Conservation (phyloP, 768 basidiomycete species). For the Agaricus sinodeliciosus region DNA sequence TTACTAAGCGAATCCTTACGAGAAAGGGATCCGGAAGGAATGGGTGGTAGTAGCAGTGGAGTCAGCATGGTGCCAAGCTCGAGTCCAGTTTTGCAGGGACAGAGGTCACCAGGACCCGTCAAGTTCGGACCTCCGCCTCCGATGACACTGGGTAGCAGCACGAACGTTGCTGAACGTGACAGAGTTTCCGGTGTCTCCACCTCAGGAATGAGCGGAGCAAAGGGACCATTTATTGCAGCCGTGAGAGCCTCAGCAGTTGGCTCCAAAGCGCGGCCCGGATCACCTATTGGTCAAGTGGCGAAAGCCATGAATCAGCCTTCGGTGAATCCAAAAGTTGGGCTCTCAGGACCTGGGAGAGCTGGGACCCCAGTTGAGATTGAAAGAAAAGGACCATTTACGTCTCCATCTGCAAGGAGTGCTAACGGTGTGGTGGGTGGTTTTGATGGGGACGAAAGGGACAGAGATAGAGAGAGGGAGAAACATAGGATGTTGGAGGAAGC, state of each 20-base stretch:
- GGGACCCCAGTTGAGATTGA: constrained; percentile 13
- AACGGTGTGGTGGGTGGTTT: neutral
- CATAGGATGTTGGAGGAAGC: neutral
- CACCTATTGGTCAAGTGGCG: constrained; percentile 20
- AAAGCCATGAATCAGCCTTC: constrained; percentile 16
- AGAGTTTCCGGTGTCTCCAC: neutral
- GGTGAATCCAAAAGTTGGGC: constrained; percentile 21
- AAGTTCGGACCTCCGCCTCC: constrained; percentile 18
- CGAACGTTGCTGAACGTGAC: neutral
- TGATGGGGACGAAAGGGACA: neutral
- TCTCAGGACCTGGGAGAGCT: constrained; percentile 12
- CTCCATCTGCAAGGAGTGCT: constrained; percentile 1
- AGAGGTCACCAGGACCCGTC: constrained; percentile 4
- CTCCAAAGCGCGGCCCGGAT: constrained; percentile 26
- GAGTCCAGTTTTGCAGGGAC: constrained; percentile 3
- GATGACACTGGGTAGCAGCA: constrained; percentile 15
- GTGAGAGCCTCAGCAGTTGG: constrained; percentile 20
- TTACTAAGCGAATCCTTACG: neutral
- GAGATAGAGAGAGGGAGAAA: neutral
- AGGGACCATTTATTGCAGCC: neutral
- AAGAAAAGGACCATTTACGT: neutral
- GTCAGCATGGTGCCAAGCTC: neutral
- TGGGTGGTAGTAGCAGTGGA: neutral
- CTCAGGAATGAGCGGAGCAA: neutral
- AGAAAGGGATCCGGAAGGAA: neutral